Conservation (phyloP, 2,329 filamentous ascomycete genomes). For the Metarhizium robertsii region DNA sequence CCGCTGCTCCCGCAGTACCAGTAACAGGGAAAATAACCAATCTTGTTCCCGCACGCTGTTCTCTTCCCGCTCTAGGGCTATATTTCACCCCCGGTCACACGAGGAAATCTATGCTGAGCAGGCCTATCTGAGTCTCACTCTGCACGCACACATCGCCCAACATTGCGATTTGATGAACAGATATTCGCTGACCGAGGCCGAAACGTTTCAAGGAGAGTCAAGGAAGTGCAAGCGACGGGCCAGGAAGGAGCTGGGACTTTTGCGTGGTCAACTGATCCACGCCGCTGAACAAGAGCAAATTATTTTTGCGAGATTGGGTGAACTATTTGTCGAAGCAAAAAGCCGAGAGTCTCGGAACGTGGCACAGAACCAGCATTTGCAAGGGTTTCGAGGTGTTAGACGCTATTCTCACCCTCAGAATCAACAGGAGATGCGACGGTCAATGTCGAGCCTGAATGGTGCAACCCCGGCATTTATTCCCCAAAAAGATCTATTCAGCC, state of each 20-base stretch:
- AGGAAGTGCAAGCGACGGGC: slow-evolving; percentile 21
- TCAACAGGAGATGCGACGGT: not conserved
- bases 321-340: slow-evolving; percentile 40
- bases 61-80: slow-evolving; percentile 3
- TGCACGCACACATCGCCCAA: slow-evolving; percentile 30
- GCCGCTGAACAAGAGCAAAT: slow-evolving; percentile 36
- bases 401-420: not conserved
- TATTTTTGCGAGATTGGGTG: slow-evolving; percentile 35
- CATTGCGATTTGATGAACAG: slow-evolving; percentile 28
- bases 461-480: slow-evolving; percentile 24
- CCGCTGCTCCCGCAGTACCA: not conserved
- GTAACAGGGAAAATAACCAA: not conserved
- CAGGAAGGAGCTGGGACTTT: slow-evolving; percentile 31
- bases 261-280: slow-evolving; percentile 34
- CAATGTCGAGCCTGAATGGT: slow-evolving; percentile 16
- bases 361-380: slow-evolving; percentile 15
- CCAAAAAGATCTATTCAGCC: not conserved
- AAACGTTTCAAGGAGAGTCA: slow-evolving; percentile 14
- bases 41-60: not conserved
- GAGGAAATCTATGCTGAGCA: slow-evolving; percentile 36
- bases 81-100: slow-evolving; percentile 29
- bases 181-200: slow-evolving; percentile 27
- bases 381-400: not conserved
- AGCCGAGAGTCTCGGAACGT: slow-evolving; percentile 30
- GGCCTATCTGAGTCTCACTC: slow-evolving; percentile 31